Conservation (phyloP, 2,329 filamentous ascomycete genomes). For the Trichoderma guizhouense region DNA sequence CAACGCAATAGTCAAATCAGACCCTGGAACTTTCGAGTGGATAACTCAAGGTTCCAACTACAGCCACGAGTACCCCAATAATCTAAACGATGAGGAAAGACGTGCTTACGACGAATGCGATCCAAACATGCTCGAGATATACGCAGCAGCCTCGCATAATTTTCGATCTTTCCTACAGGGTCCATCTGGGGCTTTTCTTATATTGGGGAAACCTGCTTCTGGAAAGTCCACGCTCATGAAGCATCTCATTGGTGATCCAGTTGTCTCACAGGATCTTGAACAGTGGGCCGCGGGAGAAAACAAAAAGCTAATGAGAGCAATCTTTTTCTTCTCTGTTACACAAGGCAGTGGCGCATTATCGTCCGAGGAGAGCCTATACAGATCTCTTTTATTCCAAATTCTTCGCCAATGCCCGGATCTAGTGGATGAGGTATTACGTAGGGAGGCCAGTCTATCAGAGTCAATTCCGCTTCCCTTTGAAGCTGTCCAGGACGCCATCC, state of each 20-base stretch:
- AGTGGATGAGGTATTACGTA: not conserved
- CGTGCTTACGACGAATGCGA: not conserved
- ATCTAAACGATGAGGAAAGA: not conserved
- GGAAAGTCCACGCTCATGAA: not conserved
- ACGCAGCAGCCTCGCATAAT: no score
- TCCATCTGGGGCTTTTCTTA: not conserved
- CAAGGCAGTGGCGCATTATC: not conserved
- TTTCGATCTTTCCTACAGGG: not conserved
- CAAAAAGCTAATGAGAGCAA: no score
- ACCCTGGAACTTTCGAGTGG: not conserved
- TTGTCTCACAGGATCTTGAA: not conserved
- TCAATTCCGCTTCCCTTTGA: not conserved
- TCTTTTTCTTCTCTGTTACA: not conserved
- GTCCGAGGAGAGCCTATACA: not conserved
- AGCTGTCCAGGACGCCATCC: not conserved
- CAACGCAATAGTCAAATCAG: not conserved
- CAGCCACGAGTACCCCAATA: not conserved
- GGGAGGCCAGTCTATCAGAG: not conserved
- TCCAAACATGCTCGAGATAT: not conserved
- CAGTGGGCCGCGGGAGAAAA: not conserved
- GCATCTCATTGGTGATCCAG: not conserved
- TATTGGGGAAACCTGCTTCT: not conserved
- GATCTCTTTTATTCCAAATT: not conserved
- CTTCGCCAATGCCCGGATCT: not conserved
- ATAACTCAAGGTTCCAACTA: not conserved